Evolutionary conservation across 1,284 basidiomycete species (phyloP).

Genomic region (Cryptococcus maquisensis): DNA sequence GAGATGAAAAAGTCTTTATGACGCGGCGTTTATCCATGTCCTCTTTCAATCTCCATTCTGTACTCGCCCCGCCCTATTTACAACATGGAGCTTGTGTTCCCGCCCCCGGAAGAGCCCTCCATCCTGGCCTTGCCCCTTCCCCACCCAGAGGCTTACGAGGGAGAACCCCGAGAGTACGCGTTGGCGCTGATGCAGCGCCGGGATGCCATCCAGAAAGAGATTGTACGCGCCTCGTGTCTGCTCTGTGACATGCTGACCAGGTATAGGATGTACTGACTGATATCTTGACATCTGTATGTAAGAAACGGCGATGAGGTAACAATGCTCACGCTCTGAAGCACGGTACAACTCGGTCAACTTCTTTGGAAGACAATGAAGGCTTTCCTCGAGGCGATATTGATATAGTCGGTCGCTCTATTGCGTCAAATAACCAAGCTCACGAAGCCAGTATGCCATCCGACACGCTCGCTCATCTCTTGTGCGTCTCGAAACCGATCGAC

Average conservation of each 20-base stretch:
- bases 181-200: constrained; percentile 44
- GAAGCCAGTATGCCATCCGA: constrained; percentile 65
- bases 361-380: constrained; percentile 75
- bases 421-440: constrained; percentile 50
- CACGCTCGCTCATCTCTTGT: constrained; percentile 53
- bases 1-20: background rate
- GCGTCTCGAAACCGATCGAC: constrained; percentile 67
- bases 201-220: constrained; percentile 45
- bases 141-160: constrained; percentile 39
- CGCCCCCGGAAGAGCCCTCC: constrained; percentile 18
- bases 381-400: constrained; percentile 73
- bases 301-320: background rate
- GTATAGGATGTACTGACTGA: constrained; percentile 33
- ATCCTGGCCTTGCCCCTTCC: constrained; percentile 33
- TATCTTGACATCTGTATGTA: constrained; percentile 29
- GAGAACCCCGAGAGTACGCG: constrained; percentile 44
- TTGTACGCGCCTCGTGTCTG: constrained; percentile 25
- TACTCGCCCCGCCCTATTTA: background rate
- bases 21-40: background rate
- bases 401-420: constrained; percentile 65
- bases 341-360: constrained; percentile 49
- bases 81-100: constrained; percentile 8
- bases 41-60: background rate
- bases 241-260: background rate
- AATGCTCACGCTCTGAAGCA: constrained; percentile 22